A percentile compares a stretch with the other conserved stretches of the same genome.
Evolutionary conservation across 2,329 filamentous ascomycete species (phyloP).

Genomic region (Colletotrichum karsti): DNA sequence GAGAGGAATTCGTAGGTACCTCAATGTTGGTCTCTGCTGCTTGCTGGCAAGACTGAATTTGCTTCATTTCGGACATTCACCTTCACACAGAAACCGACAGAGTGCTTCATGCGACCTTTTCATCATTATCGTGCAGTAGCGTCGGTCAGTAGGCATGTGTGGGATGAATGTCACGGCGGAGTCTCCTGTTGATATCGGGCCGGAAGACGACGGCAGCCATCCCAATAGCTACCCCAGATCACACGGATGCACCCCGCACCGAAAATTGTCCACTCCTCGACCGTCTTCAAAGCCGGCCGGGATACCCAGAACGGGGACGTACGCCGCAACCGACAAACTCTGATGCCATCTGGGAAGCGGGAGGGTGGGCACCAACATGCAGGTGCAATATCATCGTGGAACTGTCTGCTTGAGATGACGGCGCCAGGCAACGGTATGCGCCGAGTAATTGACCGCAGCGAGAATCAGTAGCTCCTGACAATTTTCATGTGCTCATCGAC

Average conservation of each 20-base stretch:
- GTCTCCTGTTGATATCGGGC: constrained; percentile 30
- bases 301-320: constrained; percentile 20
- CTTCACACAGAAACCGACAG: neutral
- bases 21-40: neutral
- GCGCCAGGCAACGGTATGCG: constrained; percentile 17
- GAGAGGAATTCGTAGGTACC: too few species aligned
- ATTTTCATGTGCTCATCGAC: constrained; percentile 5
- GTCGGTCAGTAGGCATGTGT: neutral
- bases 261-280: constrained; percentile 4
- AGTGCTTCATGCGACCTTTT: neutral
- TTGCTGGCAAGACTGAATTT: neutral
- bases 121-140: constrained; percentile 10
- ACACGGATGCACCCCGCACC: constrained; percentile 28
- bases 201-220: constrained; percentile 8
- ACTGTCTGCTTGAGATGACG: constrained; percentile 2
- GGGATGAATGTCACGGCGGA: constrained; percentile 21
- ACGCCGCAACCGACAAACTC: constrained; percentile 25
- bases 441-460: constrained; percentile 19
- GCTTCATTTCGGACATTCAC: neutral
- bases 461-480: neutral
- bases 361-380: constrained; percentile 15
- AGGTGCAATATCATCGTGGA: constrained; percentile 11
- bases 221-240: constrained; percentile 27
- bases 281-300: constrained; percentile 10
- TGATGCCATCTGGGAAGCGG: constrained; percentile 3